Evolutionary conservation across 2,329 filamentous ascomycete genomes (phyloP).

Genomic region (Talaromyces amestolkiae): DNA sequence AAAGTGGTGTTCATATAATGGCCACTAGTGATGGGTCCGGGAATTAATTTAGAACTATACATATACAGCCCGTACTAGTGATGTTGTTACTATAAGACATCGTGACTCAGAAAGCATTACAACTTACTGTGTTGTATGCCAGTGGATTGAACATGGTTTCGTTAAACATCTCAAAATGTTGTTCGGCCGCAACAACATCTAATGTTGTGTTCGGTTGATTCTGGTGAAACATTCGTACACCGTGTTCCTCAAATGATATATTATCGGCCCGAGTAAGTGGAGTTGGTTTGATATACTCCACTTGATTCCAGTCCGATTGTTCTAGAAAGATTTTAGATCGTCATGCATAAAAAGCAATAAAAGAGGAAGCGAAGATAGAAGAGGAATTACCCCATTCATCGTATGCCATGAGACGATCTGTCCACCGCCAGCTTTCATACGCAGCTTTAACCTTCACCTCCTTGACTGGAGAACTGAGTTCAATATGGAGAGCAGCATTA

Average conservation of each 20-base stretch:
- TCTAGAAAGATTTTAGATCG: neutral
- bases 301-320: neutral
- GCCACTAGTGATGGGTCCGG: neutral
- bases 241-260: neutral
- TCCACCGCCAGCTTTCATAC: constrained; percentile 3
- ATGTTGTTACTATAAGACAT: neutral
- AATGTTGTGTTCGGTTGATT: neutral
- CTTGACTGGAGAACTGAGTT: neutral
- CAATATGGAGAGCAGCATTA: neutral
- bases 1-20: neutral
- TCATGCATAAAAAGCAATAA: neutral
- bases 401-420: neutral
- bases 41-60: neutral
- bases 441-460: neutral
- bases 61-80: neutral
- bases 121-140: neutral
- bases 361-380: neutral
- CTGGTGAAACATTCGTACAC: neutral
- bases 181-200: neutral
- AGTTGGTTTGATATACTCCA: neutral
- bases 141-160: constrained; percentile 1
- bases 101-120: neutral
- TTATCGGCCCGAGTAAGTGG: neutral
- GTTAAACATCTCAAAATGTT: neutral
- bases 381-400: neutral